phyloP scores from a whole-genome alignment of 345 rosid genomes.

The sweet orange (Citrus sinensis) region DVS_A1.0 CM039164.1:24538501-24539000 shows the following conservation, averaged over 20 bases:
- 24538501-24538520: no score
- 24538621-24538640: neutral
- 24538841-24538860: neutral
- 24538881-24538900: neutral
- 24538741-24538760: neutral
- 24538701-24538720: no score
- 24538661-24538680: neutral
- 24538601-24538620: neutral
- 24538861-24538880: neutral
- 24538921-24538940: no score
- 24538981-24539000: no score
- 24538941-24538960: no score
- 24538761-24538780: neutral
- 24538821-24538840: neutral
- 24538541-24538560: no score
- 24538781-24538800: neutral
- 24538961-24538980: no score
- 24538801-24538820: neutral
- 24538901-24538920: neutral
- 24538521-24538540: no score
- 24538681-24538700: neutral
- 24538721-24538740: no score
- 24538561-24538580: no score
- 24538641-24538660: neutral
- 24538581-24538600: no score